Conservation (phyloP, 495 filamentous ascomycete species). For the Apodospora peruviana region DNA sequence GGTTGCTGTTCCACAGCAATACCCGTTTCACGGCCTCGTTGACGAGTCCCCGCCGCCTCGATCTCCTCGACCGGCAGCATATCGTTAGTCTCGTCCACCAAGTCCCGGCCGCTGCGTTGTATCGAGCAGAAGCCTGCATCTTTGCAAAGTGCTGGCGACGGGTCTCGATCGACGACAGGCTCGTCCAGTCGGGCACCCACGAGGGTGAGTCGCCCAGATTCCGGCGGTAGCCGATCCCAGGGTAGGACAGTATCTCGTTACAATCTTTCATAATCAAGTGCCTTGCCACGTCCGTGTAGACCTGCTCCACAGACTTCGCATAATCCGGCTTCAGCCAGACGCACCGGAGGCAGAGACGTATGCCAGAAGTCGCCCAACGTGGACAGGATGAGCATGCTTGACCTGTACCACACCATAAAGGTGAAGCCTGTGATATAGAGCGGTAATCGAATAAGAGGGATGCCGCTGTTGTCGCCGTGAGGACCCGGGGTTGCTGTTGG, state of each 20-base stretch:
- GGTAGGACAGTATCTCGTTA: neutral
- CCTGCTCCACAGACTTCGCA: neutral
- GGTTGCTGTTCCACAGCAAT: slow-evolving; percentile 1
- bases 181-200: slow-evolving; percentile 3
- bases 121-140: neutral
- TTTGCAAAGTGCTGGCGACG: neutral
- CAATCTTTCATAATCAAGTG: neutral
- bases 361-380: no score
- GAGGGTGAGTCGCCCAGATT: neutral
- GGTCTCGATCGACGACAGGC: neutral
- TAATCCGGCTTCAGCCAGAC: neutral
- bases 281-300: neutral
- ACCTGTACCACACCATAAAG: no score
- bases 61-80: neutral
- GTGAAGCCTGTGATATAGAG: no score
- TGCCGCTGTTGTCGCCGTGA: no score
- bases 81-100: neutral
- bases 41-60: neutral
- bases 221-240: neutral
- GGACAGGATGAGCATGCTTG: no score
- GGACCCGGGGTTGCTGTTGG: no score
- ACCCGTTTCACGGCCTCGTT: neutral
- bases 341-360: no score
- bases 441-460: no score
- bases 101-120: neutral